phyloP scores from a whole-genome alignment of 2,329 filamentous ascomycete species.

The Dichotomopilus funicola region DNA sequence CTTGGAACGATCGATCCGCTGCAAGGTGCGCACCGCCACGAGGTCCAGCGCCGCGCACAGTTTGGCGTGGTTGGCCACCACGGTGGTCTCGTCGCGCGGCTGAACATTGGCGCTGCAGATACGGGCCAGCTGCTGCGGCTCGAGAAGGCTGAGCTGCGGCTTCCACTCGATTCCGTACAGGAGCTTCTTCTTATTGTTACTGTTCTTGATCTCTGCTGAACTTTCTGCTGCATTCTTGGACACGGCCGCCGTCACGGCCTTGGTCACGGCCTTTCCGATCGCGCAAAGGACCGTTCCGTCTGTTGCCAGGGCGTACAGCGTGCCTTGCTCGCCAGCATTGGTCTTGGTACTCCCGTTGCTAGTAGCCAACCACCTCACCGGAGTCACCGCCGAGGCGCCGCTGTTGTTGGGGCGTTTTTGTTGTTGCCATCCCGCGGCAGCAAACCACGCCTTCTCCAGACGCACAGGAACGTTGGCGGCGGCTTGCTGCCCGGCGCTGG shows the following conservation, averaged over 20 bases:
- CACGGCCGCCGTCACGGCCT: constrained; percentile 25
- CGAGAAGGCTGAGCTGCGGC: constrained; percentile 33
- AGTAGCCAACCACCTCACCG: constrained; percentile 8
- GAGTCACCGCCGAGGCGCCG: constrained; percentile 14
- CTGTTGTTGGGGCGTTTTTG: too few species aligned
- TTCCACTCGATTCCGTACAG: constrained; percentile 33
- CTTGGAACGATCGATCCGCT: not conserved
- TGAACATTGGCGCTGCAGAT: constrained; percentile 21
- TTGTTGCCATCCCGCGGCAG: constrained; percentile 28
- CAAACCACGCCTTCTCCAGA: constrained; percentile 30
- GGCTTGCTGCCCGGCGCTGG: not conserved
- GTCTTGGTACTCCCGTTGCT: not conserved
- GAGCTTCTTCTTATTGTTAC: constrained; percentile 23
- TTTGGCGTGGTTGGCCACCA: constrained; percentile 19
- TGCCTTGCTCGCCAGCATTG: constrained; percentile 22
- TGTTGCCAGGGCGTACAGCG: constrained; percentile 27
- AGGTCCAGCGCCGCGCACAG: constrained; percentile 14
- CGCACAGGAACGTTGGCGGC: constrained; percentile 26
- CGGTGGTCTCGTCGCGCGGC: constrained; percentile 21
- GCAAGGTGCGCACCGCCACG: not conserved
- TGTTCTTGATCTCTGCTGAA: constrained; percentile 3
- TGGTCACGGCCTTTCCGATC: constrained; percentile 24
- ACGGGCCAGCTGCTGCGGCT: constrained; percentile 23
- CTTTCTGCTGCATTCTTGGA: constrained; percentile 7
- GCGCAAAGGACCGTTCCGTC: constrained; percentile 27